Evolutionary conservation across 495 filamentous ascomycete species (phyloP).

Genomic region (Neurospora discreta): DNA sequence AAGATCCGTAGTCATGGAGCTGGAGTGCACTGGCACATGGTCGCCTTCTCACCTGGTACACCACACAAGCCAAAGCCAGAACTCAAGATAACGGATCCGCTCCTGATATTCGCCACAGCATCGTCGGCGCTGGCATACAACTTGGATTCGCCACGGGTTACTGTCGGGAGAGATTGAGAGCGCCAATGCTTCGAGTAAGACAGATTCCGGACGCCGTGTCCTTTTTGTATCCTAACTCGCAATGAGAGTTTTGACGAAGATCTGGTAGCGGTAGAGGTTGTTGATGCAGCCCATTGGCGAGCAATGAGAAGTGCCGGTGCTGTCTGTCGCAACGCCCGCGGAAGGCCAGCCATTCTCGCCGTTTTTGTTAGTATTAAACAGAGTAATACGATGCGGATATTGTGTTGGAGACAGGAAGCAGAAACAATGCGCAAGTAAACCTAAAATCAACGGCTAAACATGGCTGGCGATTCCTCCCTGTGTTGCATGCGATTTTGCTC

Average conservation of each 20-base stretch:
- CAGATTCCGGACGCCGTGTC: not conserved
- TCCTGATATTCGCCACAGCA: slow-evolving; percentile 48
- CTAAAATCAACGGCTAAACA: not conserved
- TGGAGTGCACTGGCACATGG: not conserved
- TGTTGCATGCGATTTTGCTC: not conserved
- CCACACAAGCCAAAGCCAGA: slow-evolving; percentile 54
- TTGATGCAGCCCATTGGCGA: not conserved
- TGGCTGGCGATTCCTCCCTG: not conserved
- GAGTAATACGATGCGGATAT: too few species aligned
- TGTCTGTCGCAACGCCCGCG: not conserved
- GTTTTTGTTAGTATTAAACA: not conserved
- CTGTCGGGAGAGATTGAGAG: slow-evolving; percentile 15
- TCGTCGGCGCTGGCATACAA: slow-evolving; percentile 46
- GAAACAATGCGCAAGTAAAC: not conserved
- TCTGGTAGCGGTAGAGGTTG: not conserved
- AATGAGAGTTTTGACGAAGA: not conserved
- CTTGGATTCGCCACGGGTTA: slow-evolving; percentile 36
- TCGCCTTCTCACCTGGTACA: slow-evolving; percentile 36
- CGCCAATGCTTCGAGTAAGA: slow-evolving; percentile 12
- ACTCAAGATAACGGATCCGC: slow-evolving; percentile 46
- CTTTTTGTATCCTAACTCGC: not conserved
- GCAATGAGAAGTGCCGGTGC: not conserved
- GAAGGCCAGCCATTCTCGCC: not conserved
- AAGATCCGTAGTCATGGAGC: not conserved
- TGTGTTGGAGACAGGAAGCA: not conserved